These are phyloP conservation scores for Malassezia psittaci DNA, from an alignment of 1,284 basidiomycete species.

Conservation along the genomic window DNA sequence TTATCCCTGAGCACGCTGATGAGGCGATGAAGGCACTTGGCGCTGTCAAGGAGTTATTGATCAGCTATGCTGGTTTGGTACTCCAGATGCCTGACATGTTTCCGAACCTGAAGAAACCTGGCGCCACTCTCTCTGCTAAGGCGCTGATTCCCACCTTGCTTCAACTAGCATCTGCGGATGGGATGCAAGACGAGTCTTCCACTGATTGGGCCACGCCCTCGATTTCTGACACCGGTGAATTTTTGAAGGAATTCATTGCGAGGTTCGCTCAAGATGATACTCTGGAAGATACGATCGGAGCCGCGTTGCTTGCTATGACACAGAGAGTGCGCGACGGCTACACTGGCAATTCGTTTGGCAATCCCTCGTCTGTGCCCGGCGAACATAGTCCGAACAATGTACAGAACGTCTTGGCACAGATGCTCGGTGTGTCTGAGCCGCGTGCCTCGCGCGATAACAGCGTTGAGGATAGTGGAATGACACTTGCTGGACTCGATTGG, in stretches of 20 bases:
- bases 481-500: constrained; percentile 57
- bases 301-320: constrained; percentile 38
- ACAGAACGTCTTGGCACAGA: constrained; percentile 5
- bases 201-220: constrained; percentile 40
- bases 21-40: constrained; percentile 8
- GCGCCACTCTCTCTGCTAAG: constrained; percentile 51
- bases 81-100: constrained; percentile 88
- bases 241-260: constrained; percentile 51
- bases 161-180: constrained; percentile 46
- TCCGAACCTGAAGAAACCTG: constrained; percentile 50
- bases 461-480: constrained; percentile 30
- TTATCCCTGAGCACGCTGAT: background rate
- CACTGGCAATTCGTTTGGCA: too few species aligned
- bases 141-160: constrained; percentile 54
- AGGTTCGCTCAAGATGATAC: constrained; percentile 48
- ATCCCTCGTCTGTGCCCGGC: background rate
- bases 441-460: constrained; percentile 1
- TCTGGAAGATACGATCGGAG: constrained; percentile 50
- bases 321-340: constrained; percentile 29
- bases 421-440: constrained; percentile 14
- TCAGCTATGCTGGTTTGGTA: constrained; percentile 80
- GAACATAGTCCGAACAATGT: background rate
- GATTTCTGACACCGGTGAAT: constrained; percentile 48
- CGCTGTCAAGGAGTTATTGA: constrained; percentile 53
- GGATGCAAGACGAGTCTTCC: constrained; percentile 2